Evolutionary conservation across 2,329 filamentous ascomycete species (phyloP).

Genomic region (Dothistroma pini): DNA sequence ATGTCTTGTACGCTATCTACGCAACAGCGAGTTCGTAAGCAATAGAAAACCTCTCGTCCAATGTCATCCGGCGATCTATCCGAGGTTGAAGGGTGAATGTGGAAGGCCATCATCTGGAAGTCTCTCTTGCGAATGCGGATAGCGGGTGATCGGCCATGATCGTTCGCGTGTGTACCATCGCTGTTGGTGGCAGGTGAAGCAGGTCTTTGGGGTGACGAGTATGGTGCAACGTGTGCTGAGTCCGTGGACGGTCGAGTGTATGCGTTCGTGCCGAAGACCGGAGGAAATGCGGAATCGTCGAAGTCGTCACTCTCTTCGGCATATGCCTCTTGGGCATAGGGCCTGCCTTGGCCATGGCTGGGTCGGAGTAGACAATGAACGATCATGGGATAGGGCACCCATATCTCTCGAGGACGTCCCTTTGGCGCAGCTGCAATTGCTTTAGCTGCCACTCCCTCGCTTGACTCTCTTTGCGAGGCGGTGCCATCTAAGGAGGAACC

Average conservation of each 20-base stretch:
- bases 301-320: slow-evolving; percentile 15
- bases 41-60: slow-evolving; percentile 83
- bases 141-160: slow-evolving; percentile 61
- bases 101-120: slow-evolving; percentile 90
- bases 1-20: slow-evolving; percentile 81
- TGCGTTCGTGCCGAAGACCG: slow-evolving; percentile 29
- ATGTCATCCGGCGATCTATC: slow-evolving; percentile 26
- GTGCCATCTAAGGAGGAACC: not conserved
- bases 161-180: slow-evolving; percentile 1
- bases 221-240: slow-evolving; percentile 23
- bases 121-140: slow-evolving; percentile 88
- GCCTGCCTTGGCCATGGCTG: slow-evolving; percentile 21
- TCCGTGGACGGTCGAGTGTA: slow-evolving; percentile 30
- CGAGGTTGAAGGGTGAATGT: slow-evolving; percentile 69
- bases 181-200: slow-evolving; percentile 49
- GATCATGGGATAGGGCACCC: slow-evolving; percentile 95
- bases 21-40: slow-evolving; percentile 74
- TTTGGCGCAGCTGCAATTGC: slow-evolving; percentile 19
- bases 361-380: slow-evolving; percentile 74
- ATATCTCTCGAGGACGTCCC: slow-evolving; percentile 64
- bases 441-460: slow-evolving; percentile 2
- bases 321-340: slow-evolving; percentile 4
- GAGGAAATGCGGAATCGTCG: slow-evolving; percentile 28
- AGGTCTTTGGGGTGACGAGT: slow-evolving; percentile 25
- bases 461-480: not conserved